Base-by-base conservation (phyloP, 1,139 yeast species). In the Kodamaea arcana region DNA sequence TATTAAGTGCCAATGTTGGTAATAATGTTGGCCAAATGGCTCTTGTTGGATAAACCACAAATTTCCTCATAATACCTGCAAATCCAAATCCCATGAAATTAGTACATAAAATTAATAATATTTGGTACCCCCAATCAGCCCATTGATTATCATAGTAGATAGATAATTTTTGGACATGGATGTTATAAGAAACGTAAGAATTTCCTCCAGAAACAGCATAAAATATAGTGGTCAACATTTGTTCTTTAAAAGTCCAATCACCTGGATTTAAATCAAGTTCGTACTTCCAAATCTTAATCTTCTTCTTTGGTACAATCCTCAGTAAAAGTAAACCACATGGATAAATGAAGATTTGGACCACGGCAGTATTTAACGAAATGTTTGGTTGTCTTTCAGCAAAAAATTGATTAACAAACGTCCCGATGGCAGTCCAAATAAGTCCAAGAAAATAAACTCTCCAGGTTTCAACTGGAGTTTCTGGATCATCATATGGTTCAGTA, bases 401-500 rank as follows among this genome's bases (percentile, higher is more conserved):
- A 50, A 78, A 78, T 42, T 75, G 76, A 47, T 78, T 77, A 37
- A 80, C 64, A 30, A 73, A 76, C 24, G 79, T 57, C 13, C 82
- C 80, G 17, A 78, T 53, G 15, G 68, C 64, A 15, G 72, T 62
- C 83, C 83, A 80, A 29, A 78, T 43, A 15, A 73, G 46, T 4
- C 80, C 84, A 24, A 78, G 48, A 26, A 72, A 39, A 47, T 80
- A 80, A 6, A 77, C 75, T 50, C 84, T 66, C 30, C 74, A 45
- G 3, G 84, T 78, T 52, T 80, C 85, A 41, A 67, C 62, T 4
- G 75, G 72, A 23, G 63, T 54, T 2, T 46, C 48, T 2, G 71
- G 69, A 44, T 77, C 80, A 48, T 78, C 82, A 30, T 54, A 56
- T 14, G 79, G 75, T 33, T 69, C 71, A 20, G 78, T 63, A 20